phyloP scores from a whole-genome alignment of 2,329 filamentous ascomycete genomes.

The Cercospora berteroae region DNA sequence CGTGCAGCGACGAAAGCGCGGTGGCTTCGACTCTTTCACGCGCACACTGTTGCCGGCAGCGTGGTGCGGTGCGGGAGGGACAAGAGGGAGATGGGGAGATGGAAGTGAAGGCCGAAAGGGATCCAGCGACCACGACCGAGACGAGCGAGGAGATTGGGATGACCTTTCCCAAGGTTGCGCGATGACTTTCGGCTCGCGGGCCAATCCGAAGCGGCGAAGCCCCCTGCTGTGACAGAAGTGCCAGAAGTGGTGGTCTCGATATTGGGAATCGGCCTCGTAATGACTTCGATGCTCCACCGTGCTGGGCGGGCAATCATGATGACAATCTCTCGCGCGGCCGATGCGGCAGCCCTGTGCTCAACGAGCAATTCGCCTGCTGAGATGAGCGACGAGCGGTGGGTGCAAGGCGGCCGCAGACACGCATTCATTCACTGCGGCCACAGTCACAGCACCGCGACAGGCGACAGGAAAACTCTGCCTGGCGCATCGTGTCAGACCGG shows the following conservation, averaged over 20 bases:
- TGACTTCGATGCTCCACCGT: not conserved
- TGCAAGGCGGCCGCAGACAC: not conserved
- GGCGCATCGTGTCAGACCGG: not conserved
- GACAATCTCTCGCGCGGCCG: not conserved
- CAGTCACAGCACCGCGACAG: not conserved
- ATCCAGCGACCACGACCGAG: not conserved
- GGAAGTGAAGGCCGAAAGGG: not conserved
- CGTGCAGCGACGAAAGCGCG: not conserved
- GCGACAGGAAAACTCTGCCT: not conserved
- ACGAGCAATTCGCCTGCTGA: not conserved
- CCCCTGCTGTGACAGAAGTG: not conserved
- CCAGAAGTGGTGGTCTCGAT: not conserved
- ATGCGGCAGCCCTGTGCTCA: not conserved
- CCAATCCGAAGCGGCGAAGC: not conserved
- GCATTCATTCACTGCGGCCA: not conserved
- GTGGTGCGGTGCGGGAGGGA: slow-evolving; percentile 4
- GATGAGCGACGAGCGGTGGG: not conserved
- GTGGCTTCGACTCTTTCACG: slow-evolving; percentile 7
- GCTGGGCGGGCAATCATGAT: not conserved
- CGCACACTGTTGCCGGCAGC: slow-evolving; percentile 19
- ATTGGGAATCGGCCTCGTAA: not conserved
- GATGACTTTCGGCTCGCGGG: not conserved
- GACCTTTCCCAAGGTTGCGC: not conserved
- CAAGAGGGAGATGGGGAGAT: slow-evolving; percentile 3
- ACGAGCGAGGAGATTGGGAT: slow-evolving; percentile 5